phyloP scores from a whole-genome alignment of 139 green algal genomes.

The Chlorella ohadii region DNA sequence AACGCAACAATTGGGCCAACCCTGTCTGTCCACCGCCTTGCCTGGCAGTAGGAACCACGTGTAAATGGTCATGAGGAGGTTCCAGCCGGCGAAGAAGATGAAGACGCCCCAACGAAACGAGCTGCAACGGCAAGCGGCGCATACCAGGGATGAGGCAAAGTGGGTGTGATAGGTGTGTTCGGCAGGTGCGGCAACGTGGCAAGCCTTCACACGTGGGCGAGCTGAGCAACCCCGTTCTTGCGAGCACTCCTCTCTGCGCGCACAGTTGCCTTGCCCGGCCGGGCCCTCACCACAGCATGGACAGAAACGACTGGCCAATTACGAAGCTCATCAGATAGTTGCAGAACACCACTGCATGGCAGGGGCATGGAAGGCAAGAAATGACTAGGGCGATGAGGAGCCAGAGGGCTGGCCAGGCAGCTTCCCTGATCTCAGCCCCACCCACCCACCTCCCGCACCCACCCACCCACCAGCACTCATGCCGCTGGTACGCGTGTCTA shows the following conservation, averaged over 20 bases:
- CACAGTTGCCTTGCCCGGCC: no score
- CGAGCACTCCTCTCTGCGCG: no score
- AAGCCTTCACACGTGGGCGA: not conserved
- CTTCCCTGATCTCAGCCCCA: no score
- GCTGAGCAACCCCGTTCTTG: no score
- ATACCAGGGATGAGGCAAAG: constrained; percentile 1
- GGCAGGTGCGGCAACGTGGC: no score
- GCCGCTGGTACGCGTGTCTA: constrained; percentile 49
- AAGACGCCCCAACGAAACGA: constrained; percentile 54
- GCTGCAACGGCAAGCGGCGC: constrained; percentile 62
- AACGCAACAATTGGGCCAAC: no score
- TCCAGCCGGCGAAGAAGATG: constrained; percentile 28
- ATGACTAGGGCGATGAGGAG: no score
- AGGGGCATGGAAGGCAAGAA: no score
- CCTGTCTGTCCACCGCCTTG: no score
- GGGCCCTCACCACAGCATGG: constrained; percentile 56
- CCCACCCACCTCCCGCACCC: no score
- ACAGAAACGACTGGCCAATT: constrained; percentile 74
- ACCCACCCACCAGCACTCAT: constrained; percentile 29
- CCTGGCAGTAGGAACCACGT: constrained; percentile 21
- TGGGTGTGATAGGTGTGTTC: no score
- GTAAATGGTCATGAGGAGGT: constrained; percentile 17
- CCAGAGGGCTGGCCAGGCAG: no score
- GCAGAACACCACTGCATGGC: constrained; percentile 39
- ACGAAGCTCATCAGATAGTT: constrained; percentile 79